phyloP scores from a whole-genome alignment of 2,329 filamentous ascomycete species.

The Verticillium dahliae region DNA sequence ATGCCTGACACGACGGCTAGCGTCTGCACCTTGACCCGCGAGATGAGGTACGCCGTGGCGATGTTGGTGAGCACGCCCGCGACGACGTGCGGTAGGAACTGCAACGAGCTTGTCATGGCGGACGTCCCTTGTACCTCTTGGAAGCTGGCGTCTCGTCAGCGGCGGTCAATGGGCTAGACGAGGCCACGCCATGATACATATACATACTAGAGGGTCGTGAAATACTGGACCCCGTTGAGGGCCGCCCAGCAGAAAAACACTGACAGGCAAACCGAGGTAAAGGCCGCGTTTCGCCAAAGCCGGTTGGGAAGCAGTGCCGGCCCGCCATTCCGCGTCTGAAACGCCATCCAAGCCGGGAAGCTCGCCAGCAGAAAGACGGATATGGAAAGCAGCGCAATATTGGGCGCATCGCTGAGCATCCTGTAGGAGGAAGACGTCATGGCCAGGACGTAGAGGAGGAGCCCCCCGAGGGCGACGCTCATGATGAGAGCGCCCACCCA shows the following conservation, averaged over 20 bases:
- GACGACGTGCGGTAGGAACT: conserved; percentile 39
- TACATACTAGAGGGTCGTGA: conserved; percentile 32
- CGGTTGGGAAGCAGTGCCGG: conserved; percentile 55
- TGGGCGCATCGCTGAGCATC: conserved; percentile 21
- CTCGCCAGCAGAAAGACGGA: conserved; percentile 34
- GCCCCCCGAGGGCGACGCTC: conserved; percentile 35
- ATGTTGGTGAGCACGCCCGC: conserved; percentile 36
- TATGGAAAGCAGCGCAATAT: conserved; percentile 35
- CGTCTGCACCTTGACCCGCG: conserved; percentile 27
- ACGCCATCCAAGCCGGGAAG: conserved; percentile 49
- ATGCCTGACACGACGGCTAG: conserved; percentile 31
- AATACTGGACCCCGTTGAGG: conserved; percentile 40
- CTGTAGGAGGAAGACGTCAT: conserved; percentile 29
- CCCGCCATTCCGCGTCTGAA: conserved; percentile 35
- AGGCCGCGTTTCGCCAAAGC: conserved; percentile 49
- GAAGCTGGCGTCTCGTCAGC: conserved; percentile 26
- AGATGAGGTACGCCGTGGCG: conserved; percentile 32
- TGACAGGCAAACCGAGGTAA: conserved; percentile 46
- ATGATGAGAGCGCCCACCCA: conserved; percentile 44
- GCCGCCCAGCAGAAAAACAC: conserved; percentile 40
- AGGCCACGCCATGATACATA: conserved; percentile 15
- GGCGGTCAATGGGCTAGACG: conserved; percentile 2
- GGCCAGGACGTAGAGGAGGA: conserved; percentile 45
- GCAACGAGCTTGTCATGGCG: conserved; percentile 37
- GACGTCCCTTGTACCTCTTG: conserved; percentile 39